Conservation (phyloP, 2,329 filamentous ascomycete species). For the Lasiodiplodia theobromae region DNA sequence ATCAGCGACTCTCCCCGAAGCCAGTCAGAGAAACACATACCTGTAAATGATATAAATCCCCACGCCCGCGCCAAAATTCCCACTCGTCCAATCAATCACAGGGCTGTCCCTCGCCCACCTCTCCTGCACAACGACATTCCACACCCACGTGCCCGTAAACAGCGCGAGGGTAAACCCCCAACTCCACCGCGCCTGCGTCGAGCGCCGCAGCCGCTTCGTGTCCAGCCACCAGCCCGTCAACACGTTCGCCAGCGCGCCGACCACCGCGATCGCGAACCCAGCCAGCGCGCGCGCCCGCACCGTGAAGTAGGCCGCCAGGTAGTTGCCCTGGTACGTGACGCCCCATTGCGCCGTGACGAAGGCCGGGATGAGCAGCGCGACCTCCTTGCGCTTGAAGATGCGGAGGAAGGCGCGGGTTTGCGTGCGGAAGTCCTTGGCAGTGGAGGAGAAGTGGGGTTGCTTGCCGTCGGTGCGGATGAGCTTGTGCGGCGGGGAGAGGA, state of each 20-base stretch:
- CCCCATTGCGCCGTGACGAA: constrained; percentile 61
- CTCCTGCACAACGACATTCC: constrained; percentile 54
- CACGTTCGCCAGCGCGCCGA: constrained; percentile 55
- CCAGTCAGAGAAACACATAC: constrained; percentile 35
- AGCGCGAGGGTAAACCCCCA: constrained; percentile 52
- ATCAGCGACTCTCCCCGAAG: neutral
- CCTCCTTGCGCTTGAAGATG: constrained; percentile 53
- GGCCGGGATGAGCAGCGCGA: constrained; percentile 58
- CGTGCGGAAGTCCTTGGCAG: constrained; percentile 35
- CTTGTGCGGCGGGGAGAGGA: constrained; percentile 56
- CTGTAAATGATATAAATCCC: constrained; percentile 58
- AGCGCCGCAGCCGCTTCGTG: constrained; percentile 50
- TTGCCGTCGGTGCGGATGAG: constrained; percentile 52
- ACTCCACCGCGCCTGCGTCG: constrained; percentile 34
- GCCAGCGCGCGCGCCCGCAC: constrained; percentile 58
- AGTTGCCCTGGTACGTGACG: constrained; percentile 59
- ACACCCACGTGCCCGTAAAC: constrained; percentile 57
- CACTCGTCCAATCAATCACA: constrained; percentile 56
- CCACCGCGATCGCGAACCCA: constrained; percentile 55
- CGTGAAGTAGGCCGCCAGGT: constrained; percentile 61
- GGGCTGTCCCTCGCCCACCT: neutral
- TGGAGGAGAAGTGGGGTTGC: constrained; percentile 29
- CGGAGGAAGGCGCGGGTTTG: constrained; percentile 42
- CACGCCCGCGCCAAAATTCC: constrained; percentile 57
- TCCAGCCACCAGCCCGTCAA: constrained; percentile 62